Conservation (phyloP, 495 filamentous ascomycete genomes). For the Neurospora sublineolata region DNA sequence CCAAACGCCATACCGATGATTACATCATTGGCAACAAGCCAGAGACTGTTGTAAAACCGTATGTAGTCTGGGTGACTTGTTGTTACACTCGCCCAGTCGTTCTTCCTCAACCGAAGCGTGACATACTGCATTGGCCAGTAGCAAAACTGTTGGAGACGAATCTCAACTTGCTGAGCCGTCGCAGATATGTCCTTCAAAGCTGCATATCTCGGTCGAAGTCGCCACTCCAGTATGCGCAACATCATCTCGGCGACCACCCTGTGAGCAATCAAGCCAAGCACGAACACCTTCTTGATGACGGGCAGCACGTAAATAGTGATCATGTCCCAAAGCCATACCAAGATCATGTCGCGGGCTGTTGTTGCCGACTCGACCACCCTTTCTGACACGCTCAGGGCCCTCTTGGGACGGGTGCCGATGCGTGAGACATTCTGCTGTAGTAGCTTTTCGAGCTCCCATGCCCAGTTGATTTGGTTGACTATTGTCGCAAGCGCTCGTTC, state of each 20-base stretch:
- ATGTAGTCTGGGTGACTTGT: slow-evolving; percentile 97
- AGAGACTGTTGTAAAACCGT: slow-evolving; percentile 96
- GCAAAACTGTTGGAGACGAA: slow-evolving; percentile 94
- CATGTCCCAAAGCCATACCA: slow-evolving; percentile 58
- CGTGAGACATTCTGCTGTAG: slow-evolving; percentile 79
- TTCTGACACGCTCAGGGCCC: slow-evolving; percentile 86
- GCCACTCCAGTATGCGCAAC: slow-evolving; percentile 76
- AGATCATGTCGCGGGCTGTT: slow-evolving; percentile 63
- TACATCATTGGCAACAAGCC: slow-evolving; percentile 97
- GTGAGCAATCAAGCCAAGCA: slow-evolving; percentile 69
- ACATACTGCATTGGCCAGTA: slow-evolving; percentile 98
- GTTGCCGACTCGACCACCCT: slow-evolving; percentile 88
- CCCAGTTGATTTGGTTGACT: slow-evolving; percentile 92
- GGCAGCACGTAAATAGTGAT: slow-evolving; percentile 71
- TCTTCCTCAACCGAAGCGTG: slow-evolving; percentile 74
- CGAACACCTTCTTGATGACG: slow-evolving; percentile 57
- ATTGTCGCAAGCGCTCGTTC: slow-evolving; percentile 71
- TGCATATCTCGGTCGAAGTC: slow-evolving; percentile 63
- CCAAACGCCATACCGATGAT: slow-evolving; percentile 96
- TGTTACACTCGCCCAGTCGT: slow-evolving; percentile 91
- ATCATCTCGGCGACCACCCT: slow-evolving; percentile 71
- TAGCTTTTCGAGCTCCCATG: slow-evolving; percentile 72
- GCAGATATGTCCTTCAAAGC: slow-evolving; percentile 93
- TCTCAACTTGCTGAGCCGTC: slow-evolving; percentile 96
- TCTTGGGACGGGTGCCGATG: slow-evolving; percentile 66